Conservation (phyloP, 1,139 yeast genomes). For the Candida freyschussii region DNA sequence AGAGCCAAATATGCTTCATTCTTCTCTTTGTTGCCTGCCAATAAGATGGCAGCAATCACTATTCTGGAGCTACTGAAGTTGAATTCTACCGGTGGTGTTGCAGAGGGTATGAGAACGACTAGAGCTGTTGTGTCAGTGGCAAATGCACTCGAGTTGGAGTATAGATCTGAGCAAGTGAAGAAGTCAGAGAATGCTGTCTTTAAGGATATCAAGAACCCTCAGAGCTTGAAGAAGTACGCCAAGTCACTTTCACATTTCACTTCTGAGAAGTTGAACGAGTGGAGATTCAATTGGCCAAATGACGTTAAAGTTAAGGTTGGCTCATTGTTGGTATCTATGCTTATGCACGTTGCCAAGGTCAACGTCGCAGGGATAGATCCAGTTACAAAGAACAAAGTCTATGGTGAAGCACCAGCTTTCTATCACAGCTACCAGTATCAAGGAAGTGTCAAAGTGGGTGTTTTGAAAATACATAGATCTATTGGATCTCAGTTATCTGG, state of each 20-base stretch:
- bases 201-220: constrained; percentile 32
- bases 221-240: constrained; percentile 32
- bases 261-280: constrained; percentile 31
- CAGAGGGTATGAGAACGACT: constrained; percentile 84
- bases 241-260: constrained; percentile 28
- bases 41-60: constrained; percentile 78
- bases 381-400: constrained; percentile 56
- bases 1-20: constrained; percentile 77
- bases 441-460: constrained; percentile 77
- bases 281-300: constrained; percentile 54
- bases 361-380: constrained; percentile 78
- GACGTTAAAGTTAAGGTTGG: constrained; percentile 77
- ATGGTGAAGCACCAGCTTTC: constrained; percentile 84
- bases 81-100: constrained; percentile 69
- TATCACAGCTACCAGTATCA: constrained; percentile 81
- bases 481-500: constrained; percentile 64
- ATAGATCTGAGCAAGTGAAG: constrained; percentile 60
- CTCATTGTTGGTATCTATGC: constrained; percentile 66
- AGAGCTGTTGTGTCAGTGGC: constrained; percentile 81
- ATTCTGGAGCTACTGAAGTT: constrained; percentile 76
- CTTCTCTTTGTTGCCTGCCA: constrained; percentile 63
- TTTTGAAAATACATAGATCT: constrained; percentile 68
- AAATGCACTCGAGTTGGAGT: constrained; percentile 79
- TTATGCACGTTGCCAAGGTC: constrained; percentile 79
- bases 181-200: constrained; percentile 52